phyloP scores from a whole-genome alignment of 2,329 filamentous ascomycete species.

The Neonectria ditissima region DNA sequence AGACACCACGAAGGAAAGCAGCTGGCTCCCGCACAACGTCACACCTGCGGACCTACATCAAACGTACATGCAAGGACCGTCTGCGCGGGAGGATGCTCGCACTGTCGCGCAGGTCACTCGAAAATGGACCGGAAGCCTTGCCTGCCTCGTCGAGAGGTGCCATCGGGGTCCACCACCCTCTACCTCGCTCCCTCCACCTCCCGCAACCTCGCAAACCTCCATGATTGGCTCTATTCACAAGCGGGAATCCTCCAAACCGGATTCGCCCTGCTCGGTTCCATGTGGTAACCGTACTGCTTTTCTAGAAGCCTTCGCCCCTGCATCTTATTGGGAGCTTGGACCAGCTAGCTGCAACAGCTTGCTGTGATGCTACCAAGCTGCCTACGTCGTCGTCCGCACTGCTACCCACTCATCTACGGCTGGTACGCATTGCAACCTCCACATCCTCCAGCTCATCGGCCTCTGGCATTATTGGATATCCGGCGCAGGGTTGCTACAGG shows the following conservation, averaged over 20 bases:
- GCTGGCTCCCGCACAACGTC: conserved; percentile 14
- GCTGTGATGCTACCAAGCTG: conserved; percentile 31
- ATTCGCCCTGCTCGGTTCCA: conserved; percentile 42
- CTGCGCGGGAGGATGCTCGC: conserved; percentile 32
- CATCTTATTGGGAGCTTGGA: conserved; percentile 45
- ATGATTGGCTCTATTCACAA: conserved; percentile 37
- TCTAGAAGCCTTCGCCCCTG: conserved; percentile 48
- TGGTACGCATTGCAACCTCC: conserved; percentile 18
- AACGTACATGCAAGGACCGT: conserved; percentile 33
- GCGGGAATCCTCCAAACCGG: conserved; percentile 37
- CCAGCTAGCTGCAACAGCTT: conserved; percentile 34
- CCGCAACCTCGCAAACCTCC: conserved; percentile 34
- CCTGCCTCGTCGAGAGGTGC: conserved; percentile 36
- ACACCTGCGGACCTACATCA: conserved; percentile 11
- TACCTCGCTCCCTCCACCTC: conserved; percentile 34
- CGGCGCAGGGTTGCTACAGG: conserved; percentile 12
- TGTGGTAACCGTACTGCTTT: conserved; percentile 30
- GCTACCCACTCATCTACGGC: neutral
- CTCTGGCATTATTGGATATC: conserved; percentile 4
- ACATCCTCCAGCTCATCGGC: conserved; percentile 11
- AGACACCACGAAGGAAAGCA: conserved; percentile 17
- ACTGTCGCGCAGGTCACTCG: conserved; percentile 48
- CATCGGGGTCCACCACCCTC: conserved; percentile 37
- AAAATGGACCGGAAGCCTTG: conserved; percentile 51
- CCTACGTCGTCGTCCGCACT: conserved; percentile 21